Evolutionary conservation across 23 red algal genomes (phyloP), one percentile per base, ranked within the genome.

Genomic region (Gracilaria caudata): DNA sequence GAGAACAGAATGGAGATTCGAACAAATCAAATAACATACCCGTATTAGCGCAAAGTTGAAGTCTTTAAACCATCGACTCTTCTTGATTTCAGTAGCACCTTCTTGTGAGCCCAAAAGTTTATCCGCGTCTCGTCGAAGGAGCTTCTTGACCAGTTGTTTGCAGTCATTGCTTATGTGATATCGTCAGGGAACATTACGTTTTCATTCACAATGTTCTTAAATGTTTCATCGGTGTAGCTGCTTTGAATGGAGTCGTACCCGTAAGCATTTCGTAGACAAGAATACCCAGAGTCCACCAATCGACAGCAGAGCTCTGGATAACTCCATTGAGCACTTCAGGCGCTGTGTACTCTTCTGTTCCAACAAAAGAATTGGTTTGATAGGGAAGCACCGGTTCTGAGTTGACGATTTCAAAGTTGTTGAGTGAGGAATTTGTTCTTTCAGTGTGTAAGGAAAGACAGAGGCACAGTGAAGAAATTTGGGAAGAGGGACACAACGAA

Each of bases 211-310:
- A 98, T 98, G 54, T 95, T 94, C 64, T 89, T 89, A 53, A 98
- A 98, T 14, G 96, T 98, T 51, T 98, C 96, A 41, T 98, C 93
- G 1, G 75, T 86, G 47, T 83, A 72, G 20, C 49, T 83, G 40
- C 92, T 44, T 90, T 89, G 78, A 98, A 98, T 26, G 96, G 96
- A 19, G 96, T 98, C 7, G 88, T 94, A 4, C 96, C 96, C 36
- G 78, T 91, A 7, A 98, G 81, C 96, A 98, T 98, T 80, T 98
- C 96, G 76, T 98, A 93, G 4, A 98, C 84, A n/a, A 98, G 85
- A 84, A 98, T 98, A 25, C 96, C 96, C 11, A 98, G 84, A 19
- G 96, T 98, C 96, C 96, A 98, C 96, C 96, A 98, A 64, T 98
- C 96, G 33, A 98, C 96, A 0, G 92, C 96, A 34, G 91, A 88